Percentiles rank a stretch among this genome's conserved stretches.
These are phyloP conservation scores for Globisporangium yorkense DNA, from an alignment of 352 stramenopile species.

Conservation along the genomic window DNA sequence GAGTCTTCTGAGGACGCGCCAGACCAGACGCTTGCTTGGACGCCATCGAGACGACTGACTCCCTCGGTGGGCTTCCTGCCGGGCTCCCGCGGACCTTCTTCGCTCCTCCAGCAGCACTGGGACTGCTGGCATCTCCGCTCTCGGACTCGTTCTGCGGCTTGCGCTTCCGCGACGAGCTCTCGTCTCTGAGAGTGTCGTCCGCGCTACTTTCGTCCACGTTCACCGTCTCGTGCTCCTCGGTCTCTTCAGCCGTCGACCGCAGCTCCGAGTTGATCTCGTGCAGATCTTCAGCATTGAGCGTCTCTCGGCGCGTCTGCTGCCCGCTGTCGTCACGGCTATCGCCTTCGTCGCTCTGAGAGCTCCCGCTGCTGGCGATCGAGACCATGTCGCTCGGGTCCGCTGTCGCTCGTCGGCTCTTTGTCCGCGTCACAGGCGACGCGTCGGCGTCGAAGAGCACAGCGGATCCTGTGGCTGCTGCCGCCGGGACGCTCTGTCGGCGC, in stretches of 20 bases:
- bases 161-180: conserved; percentile 23
- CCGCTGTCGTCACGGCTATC: conserved; percentile 5
- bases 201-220: conserved; percentile 4
- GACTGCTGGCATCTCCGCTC: conserved; percentile 2
- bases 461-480: no score
- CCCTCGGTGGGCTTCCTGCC: conserved; percentile 11
- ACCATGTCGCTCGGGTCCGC: conserved; percentile 42
- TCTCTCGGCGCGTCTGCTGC: conserved; percentile 35
- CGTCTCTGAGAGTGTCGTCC: conserved; percentile 1
- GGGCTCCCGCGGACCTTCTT: conserved; percentile 8
- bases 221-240: neutral
- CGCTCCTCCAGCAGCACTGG: neutral
- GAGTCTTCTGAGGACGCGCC: conserved; percentile 13
- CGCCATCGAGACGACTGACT: conserved; percentile 8
- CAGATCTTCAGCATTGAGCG: conserved; percentile 49
- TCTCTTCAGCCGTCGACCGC: neutral
- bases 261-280: conserved; percentile 29
- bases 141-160: conserved; percentile 13
- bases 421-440: conserved; percentile 20
- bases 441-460: conserved; percentile 1
- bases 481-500: conserved; percentile 4
- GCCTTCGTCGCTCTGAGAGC: neutral
- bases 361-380: neutral
- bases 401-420: conserved; percentile 32
- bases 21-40: conserved; percentile 9